Base-by-base conservation (phyloP, 1,284 basidiomycete genomes). In the Ustilago trichophora region DNA sequence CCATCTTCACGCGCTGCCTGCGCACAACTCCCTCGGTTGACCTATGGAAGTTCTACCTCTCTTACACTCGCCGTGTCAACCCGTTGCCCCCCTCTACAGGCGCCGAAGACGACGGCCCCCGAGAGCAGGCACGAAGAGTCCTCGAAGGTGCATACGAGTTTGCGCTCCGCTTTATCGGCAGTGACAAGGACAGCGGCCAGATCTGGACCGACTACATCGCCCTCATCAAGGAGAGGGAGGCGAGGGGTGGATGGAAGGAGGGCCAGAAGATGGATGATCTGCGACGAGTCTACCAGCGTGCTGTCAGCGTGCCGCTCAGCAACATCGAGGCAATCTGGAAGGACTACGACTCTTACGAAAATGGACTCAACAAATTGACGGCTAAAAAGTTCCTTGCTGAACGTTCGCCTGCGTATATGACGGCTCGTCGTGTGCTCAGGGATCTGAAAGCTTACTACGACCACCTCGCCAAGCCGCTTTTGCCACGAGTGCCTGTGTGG, bases 261-360 rank as follows among this genome's bases (percentile, higher is more conserved):
- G 92, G 95, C 75, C 92, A 95, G 80, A 93, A 94, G 82, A 93
- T 93, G 88, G 95, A 98, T 76, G 87, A 88, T 4, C 85, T 98
- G 4, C 89, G 95, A 51, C 92, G 92, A 79, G 88, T 92, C 4
- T 97, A 95, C 83, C 93, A 96, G 76, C 88, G 92, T 44, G 95
- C 92, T 0, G 90, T 98, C 26, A 90, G 92, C 73, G 92, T 96
- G 19, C 96, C 96, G 0, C 86, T 98, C 71, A 89, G 93, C 82
- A 95, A 93, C 76, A 88, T 98, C 73, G 94, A 98, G 82, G 85
- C 86, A 34, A 86, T 99, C 35, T 99, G 96, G 96, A 89, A 91
- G 78, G 92, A 96, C 50, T 91, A 94, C 73, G 94, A 98, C 82
- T 85, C 89, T 0, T 98, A 97, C 77, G 96, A 99, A 82, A 93